Conservation (phyloP, 1,139 yeast species). For the Nakaseomyces bracarensis region DNA sequence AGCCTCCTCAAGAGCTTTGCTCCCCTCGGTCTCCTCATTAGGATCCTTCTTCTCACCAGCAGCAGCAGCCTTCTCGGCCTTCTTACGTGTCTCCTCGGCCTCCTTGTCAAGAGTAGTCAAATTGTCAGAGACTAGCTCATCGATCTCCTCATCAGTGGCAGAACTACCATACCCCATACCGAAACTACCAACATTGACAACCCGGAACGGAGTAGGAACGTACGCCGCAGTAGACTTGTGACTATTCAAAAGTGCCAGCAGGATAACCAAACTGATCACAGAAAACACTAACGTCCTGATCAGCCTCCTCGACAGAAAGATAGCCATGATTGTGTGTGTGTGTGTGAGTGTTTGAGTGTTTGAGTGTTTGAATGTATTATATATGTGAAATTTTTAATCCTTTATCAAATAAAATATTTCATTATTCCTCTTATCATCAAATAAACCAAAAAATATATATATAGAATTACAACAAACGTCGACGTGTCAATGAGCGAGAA, state of each 20-base stretch:
- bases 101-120: constrained; percentile 1
- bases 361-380: no score
- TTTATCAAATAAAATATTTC: no score
- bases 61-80: constrained; percentile 4
- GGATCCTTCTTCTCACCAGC: constrained; percentile 4
- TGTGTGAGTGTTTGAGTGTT: no score
- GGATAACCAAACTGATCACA: constrained; percentile 8
- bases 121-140: not conserved
- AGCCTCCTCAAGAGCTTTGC: constrained; percentile 7
- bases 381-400: no score
- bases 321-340: constrained; percentile 11
- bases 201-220: not conserved
- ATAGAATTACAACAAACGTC: no score
- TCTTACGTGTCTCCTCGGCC: not conserved
- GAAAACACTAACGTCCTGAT: constrained; percentile 11
- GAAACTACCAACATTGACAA: not conserved
- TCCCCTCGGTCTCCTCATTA: constrained; percentile 3
- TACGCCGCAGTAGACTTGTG: constrained; percentile 8
- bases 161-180: no score
- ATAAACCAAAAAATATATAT: no score
- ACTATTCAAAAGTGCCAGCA: constrained; percentile 10
- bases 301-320: constrained; percentile 16
- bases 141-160: constrained; percentile 1
- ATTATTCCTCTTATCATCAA: no score
- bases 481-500: no score